phyloP scores from a whole-genome alignment of 2,329 filamentous ascomycete genomes.

The Cercospora nicotianae region DNA sequence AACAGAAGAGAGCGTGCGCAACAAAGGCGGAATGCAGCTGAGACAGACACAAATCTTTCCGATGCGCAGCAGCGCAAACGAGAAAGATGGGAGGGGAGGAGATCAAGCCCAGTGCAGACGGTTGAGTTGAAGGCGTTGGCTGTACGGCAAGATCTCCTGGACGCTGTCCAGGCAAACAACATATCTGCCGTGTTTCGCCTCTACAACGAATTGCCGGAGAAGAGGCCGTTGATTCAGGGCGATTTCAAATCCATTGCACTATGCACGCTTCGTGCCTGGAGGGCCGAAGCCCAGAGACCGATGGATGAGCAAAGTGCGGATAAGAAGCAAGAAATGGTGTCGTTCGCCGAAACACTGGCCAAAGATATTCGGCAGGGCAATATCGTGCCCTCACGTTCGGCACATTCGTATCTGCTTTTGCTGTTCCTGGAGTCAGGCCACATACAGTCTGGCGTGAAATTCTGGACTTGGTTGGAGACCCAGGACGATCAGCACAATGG shows the following conservation, averaged over 20 bases:
- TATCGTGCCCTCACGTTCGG: conserved; percentile 40
- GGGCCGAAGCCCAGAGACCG: conserved; percentile 14
- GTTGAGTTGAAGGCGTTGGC: conserved; percentile 15
- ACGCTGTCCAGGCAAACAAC: conserved; percentile 26
- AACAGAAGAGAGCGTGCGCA: background rate
- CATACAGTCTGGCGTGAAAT: conserved; percentile 33
- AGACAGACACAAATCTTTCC: conserved; percentile 1
- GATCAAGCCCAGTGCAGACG: conserved; percentile 1
- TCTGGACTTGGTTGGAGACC: conserved; percentile 52
- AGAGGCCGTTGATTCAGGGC: conserved; percentile 18
- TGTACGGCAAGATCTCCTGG: conserved; percentile 20
- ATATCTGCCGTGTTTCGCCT: conserved; percentile 24
- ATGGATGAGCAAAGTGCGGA: conserved; percentile 11
- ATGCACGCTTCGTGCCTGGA: conserved; percentile 18
- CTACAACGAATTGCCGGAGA: conserved; percentile 24
- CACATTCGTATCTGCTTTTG: conserved; percentile 50
- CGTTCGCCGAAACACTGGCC: conserved; percentile 43
- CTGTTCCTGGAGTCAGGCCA: conserved; percentile 49
- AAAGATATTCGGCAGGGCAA: conserved; percentile 41
- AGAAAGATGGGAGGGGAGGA: conserved; percentile 15
- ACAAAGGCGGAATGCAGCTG: background rate
- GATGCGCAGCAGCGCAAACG: conserved; percentile 20
- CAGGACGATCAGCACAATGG: conserved; percentile 47
- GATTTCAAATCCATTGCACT: conserved; percentile 24
- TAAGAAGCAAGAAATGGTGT: conserved; percentile 24